Evolutionary conservation across 2,329 filamentous ascomycete species (phyloP).

Genomic region (Xylaria sp.): DNA sequence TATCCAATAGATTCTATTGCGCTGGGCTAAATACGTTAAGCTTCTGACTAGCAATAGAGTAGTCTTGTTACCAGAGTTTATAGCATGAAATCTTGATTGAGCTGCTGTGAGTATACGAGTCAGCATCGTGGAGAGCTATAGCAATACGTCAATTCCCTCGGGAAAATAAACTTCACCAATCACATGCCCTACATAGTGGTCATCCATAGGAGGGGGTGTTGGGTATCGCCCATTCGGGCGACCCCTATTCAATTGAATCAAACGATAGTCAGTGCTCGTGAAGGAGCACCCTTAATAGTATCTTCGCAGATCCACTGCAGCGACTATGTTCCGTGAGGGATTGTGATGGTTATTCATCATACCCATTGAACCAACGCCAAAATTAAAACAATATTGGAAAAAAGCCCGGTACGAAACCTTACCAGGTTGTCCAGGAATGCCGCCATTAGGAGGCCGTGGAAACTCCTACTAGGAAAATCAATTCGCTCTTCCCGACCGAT

Average conservation of each 20-base stretch:
- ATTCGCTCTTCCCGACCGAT: conserved; percentile 10
- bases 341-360: too few species aligned
- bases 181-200: conserved; percentile 7
- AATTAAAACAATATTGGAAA: conserved; percentile 32
- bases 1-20: too few species aligned
- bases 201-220: not conserved
- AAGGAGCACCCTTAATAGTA: conserved; percentile 3
- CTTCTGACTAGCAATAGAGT: not conserved
- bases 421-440: conserved; percentile 5
- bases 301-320: conserved; percentile 18
- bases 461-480: conserved; percentile 11
- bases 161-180: not conserved
- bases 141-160: not conserved
- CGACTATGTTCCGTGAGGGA: not conserved
- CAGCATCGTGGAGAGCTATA: not conserved
- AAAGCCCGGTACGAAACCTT: not conserved
- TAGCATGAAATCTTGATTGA: not conserved
- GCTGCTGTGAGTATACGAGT: not conserved
- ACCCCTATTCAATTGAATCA: conserved; percentile 25
- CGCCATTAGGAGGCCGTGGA: conserved; percentile 5
- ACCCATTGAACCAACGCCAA: conserved; percentile 25
- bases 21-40: too few species aligned
- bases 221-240: conserved; percentile 18
- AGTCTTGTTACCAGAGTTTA: not conserved
- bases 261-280: conserved; percentile 16